Conservation (phyloP, 2,329 filamentous ascomycete species). For the Fusarium camptoceras region DNA sequence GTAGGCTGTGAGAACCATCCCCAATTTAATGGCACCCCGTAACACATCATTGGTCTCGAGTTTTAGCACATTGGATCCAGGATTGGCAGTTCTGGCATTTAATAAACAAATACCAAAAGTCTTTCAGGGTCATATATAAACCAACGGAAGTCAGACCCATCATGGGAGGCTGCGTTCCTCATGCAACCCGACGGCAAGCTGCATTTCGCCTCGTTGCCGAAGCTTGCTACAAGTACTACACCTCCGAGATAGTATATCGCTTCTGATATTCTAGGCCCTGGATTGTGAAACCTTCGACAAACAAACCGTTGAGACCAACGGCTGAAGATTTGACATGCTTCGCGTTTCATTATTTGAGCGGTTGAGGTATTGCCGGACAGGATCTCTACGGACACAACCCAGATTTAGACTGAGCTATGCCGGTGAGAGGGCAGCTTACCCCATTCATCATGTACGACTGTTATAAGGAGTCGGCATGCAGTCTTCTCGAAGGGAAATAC, state of each 20-base stretch:
- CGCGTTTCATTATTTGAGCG: conserved; percentile 10
- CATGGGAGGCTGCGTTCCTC: not conserved
- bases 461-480: not conserved
- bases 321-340: conserved; percentile 20
- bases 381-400: not conserved
- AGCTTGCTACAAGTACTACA: conserved; percentile 37
- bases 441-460: conserved; percentile 1
- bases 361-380: conserved; percentile 20
- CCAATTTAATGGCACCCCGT: not conserved
- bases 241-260: conserved; percentile 5
- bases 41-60: not conserved
- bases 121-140: not conserved
- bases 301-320: conserved; percentile 20
- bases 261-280: conserved; percentile 8
- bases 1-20: too few relatives aligned
- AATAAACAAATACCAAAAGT: not conserved
- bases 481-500: not conserved
- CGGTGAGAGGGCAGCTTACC: not conserved
- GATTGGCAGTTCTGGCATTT: not conserved
- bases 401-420: conserved; percentile 26
- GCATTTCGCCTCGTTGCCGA: conserved; percentile 38
- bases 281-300: conserved; percentile 18
- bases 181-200: conserved; percentile 24
- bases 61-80: not conserved
- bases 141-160: not conserved